Percentiles rank a stretch among this genome's conserved stretches.
These are phyloP conservation scores for Sugiyamaella paludigena DNA, from an alignment of 1,139 yeast species.

Conservation along the genomic window DNA sequence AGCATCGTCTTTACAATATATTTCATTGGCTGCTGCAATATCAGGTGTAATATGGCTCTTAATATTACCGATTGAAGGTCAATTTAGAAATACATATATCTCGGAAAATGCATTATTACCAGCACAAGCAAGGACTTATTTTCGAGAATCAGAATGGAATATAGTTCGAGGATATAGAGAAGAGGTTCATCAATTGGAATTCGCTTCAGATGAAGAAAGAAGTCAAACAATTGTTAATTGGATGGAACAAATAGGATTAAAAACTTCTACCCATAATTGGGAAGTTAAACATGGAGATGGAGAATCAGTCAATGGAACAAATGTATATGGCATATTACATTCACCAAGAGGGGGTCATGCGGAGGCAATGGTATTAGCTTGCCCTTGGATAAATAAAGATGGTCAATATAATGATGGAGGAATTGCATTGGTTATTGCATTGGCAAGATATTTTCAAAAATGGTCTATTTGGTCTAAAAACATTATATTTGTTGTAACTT, in stretches of 20 bases:
- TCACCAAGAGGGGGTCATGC: slow-evolving; percentile 97
- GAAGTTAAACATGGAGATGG: slow-evolving; percentile 35
- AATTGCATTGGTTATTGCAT: slow-evolving; percentile 63
- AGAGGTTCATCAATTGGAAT: slow-evolving; percentile 46
- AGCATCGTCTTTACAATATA: slow-evolving; percentile 47
- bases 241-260: slow-evolving; percentile 72
- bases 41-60: slow-evolving; percentile 66
- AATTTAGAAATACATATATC: slow-evolving; percentile 76
- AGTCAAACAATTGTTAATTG: slow-evolving; percentile 53
- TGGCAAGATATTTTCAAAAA: slow-evolving; percentile 74
- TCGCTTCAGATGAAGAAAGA: slow-evolving; percentile 37
- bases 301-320: slow-evolving; percentile 46
- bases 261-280: slow-evolving; percentile 53
- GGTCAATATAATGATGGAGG: slow-evolving; percentile 73
- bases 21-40: slow-evolving; percentile 61
- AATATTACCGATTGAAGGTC: slow-evolving; percentile 76
- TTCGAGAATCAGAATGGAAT: slow-evolving; percentile 94
- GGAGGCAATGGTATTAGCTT: slow-evolving; percentile 87
- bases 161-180: slow-evolving; percentile 79
- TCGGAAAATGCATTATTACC: slow-evolving; percentile 98
- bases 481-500: slow-evolving; percentile 79
- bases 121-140: slow-evolving; percentile 88
- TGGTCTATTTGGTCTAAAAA: slow-evolving; percentile 97
- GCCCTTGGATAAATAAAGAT: slow-evolving; percentile 76
- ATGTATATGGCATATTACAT: slow-evolving; percentile 80